Evolutionary conservation across 768 basidiomycete genomes (phyloP).

Genomic region (Pleurotus salmoneostramineus): DNA sequence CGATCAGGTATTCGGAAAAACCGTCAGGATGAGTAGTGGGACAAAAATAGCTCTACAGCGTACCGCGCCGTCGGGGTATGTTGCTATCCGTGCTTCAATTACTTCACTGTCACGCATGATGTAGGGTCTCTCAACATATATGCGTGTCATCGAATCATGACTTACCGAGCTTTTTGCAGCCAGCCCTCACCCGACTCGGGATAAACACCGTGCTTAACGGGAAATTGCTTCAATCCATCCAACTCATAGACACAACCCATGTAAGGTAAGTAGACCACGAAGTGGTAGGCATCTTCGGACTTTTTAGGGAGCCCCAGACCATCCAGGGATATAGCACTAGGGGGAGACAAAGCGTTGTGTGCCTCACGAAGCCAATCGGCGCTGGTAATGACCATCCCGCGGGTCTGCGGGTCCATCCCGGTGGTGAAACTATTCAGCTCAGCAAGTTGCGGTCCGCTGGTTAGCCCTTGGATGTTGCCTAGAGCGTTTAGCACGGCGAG

Average conservation of each 20-base stretch:
- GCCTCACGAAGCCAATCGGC: constrained; percentile 78
- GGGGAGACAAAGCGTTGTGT: constrained; percentile 92
- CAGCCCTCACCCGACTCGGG: constrained; percentile 74
- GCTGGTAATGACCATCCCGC: constrained; percentile 78
- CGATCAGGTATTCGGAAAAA: constrained; percentile 7
- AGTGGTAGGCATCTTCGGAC: constrained; percentile 89
- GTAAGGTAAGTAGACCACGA: constrained; percentile 88
- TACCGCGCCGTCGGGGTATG: constrained; percentile 87
- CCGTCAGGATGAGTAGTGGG: constrained; percentile 7
- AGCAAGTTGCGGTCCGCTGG: constrained; percentile 61
- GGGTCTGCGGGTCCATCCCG: constrained; percentile 85
- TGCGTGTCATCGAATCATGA: constrained; percentile 9
- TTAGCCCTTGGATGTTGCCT: constrained; percentile 69
- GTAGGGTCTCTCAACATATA: constrained; percentile 13
- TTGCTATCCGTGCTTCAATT: constrained; percentile 84
- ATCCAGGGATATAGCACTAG: constrained; percentile 82
- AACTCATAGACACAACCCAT: constrained; percentile 88
- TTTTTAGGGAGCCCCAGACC: constrained; percentile 70
- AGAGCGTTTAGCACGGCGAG: constrained; percentile 90
- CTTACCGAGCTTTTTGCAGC: constrained; percentile 75
- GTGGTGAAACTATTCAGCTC: constrained; percentile 74
- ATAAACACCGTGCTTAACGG: constrained; percentile 78
- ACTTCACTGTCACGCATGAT: constrained; percentile 51
- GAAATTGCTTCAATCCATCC: constrained; percentile 79
- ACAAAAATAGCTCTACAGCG: constrained; percentile 22